Percentiles rank a stretch among this genome's conserved stretches.
These are phyloP conservation scores for Pouteria campechiana DNA, from an alignment of 179 eudicot species.

Conservation along the genomic window DNA sequence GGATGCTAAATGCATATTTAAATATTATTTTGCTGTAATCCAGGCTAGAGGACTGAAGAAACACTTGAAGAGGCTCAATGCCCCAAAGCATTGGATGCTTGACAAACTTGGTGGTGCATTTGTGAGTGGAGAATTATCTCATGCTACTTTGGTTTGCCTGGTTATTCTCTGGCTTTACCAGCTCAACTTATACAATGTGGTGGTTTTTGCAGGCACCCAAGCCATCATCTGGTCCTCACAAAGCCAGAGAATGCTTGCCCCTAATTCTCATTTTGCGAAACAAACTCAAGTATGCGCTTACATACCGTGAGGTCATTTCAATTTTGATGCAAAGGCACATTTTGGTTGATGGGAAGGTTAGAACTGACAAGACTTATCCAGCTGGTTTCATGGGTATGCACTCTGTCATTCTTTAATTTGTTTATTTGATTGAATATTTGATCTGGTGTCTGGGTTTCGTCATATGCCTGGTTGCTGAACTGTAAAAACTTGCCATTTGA, in stretches of 20 bases:
- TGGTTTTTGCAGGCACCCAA: slow-evolving; percentile 32
- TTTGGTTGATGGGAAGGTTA: slow-evolving; percentile 46
- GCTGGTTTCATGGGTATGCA: slow-evolving; percentile 47
- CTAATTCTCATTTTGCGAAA: slow-evolving; percentile 38
- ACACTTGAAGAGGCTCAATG: slow-evolving; percentile 55
- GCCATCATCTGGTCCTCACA: slow-evolving; percentile 56
- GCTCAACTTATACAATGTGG: neutral
- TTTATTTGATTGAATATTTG: no score
- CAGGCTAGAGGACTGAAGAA: slow-evolving; percentile 53
- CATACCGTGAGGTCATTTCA: slow-evolving; percentile 37
- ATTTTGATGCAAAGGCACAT: slow-evolving; percentile 46
- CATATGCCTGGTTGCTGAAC: neutral
- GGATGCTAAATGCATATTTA: no score
- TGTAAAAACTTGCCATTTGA: neutral
- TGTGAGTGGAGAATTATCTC: slow-evolving; percentile 20
- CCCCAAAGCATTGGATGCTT: slow-evolving; percentile 47
- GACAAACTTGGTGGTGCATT: slow-evolving; percentile 53
- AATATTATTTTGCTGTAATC: neutral
- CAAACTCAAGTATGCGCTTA: slow-evolving; percentile 42
- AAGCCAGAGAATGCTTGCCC: slow-evolving; percentile 45
- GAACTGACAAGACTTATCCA: slow-evolving; percentile 51
- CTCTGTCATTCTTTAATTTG: no score
- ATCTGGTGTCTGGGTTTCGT: neutral
- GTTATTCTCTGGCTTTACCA: neutral
- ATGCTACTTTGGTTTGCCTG: neutral